phyloP scores from a whole-genome alignment of 2,329 filamentous ascomycete species.

The Tolypocladium album region DNA sequence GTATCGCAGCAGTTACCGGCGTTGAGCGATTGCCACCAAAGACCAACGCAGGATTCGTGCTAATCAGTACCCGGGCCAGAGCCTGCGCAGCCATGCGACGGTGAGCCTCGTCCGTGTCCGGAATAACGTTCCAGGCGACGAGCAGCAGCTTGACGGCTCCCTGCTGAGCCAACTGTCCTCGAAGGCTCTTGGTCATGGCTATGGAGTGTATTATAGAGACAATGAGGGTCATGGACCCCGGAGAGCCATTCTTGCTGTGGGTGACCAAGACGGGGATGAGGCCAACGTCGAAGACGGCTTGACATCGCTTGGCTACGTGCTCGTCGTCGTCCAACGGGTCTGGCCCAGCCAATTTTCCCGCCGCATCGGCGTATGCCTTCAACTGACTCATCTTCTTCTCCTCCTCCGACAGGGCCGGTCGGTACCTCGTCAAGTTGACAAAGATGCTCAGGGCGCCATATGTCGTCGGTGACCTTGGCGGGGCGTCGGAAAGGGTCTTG shows the following conservation, averaged over 20 bases:
- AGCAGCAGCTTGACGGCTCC: conserved; percentile 83
- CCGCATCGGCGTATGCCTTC: conserved; percentile 86
- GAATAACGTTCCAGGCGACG: conserved; percentile 53
- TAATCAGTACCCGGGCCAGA: conserved; percentile 76
- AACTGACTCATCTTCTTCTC: conserved; percentile 86
- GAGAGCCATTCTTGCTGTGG: conserved; percentile 62
- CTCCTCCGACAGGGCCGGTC: conserved; percentile 71
- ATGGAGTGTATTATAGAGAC: conserved; percentile 70
- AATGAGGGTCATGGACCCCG: conserved; percentile 59
- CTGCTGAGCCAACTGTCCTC: conserved; percentile 79
- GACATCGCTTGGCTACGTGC: conserved; percentile 66
- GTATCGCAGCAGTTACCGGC: conserved; percentile 68
- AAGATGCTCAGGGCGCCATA: conserved; percentile 84
- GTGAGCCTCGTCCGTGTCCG: conserved; percentile 33
- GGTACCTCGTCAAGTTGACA: conserved; percentile 73
- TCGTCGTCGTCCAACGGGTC: conserved; percentile 67
- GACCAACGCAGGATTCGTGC: conserved; percentile 71
- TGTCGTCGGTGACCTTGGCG: conserved; percentile 57
- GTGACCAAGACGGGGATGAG: conserved; percentile 67
- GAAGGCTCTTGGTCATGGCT: conserved; percentile 60
- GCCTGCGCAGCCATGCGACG: conserved; percentile 63
- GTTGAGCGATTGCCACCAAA: conserved; percentile 70
- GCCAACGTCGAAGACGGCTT: conserved; percentile 66
- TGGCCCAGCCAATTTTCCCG: conserved; percentile 49
- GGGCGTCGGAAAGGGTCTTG: conserved; percentile 45